Evolutionary conservation across 75 land plant genomes (phyloP).

Genomic region (Cryptomeria japonica): DNA sequence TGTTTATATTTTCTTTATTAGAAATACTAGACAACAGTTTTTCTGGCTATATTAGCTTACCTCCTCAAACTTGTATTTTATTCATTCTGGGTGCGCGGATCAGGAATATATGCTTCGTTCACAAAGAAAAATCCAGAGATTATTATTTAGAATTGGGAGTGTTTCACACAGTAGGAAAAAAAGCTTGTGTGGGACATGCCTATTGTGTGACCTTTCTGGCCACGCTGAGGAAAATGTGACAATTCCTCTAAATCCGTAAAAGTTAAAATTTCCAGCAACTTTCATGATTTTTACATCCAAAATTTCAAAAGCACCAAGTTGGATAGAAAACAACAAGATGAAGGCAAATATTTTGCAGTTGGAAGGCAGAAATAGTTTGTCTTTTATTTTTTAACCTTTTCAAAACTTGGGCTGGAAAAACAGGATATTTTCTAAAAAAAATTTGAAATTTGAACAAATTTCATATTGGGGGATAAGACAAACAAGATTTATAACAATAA

Average conservation of each 20-base stretch:
- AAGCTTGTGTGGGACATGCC: background rate
- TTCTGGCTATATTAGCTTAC: background rate
- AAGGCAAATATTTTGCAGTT: too few species aligned
- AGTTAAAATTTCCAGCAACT: background rate
- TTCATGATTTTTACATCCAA: background rate
- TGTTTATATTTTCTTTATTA: background rate
- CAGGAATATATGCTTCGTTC: background rate
- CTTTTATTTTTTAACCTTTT: background rate
- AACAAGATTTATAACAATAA: background rate
- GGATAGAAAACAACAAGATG: background rate
- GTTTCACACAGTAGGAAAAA: background rate
- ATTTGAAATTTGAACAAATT: background rate
- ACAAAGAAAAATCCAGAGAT: background rate
- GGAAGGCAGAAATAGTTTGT: background rate
- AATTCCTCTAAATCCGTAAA: too few species aligned
- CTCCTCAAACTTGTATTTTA: background rate
- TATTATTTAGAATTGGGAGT: background rate
- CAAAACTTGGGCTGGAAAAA: background rate
- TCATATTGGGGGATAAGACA: background rate
- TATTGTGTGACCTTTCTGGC: background rate
- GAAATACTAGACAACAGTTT: background rate
- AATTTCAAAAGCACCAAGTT: background rate
- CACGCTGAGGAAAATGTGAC: background rate
- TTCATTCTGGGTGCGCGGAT: background rate
- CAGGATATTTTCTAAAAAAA: too few species aligned